Percentiles rank a stretch among this genome's conserved stretches.
Conservation (phyloP, 768 basidiomycete species). For the Lyophyllum shimeji region DNA sequence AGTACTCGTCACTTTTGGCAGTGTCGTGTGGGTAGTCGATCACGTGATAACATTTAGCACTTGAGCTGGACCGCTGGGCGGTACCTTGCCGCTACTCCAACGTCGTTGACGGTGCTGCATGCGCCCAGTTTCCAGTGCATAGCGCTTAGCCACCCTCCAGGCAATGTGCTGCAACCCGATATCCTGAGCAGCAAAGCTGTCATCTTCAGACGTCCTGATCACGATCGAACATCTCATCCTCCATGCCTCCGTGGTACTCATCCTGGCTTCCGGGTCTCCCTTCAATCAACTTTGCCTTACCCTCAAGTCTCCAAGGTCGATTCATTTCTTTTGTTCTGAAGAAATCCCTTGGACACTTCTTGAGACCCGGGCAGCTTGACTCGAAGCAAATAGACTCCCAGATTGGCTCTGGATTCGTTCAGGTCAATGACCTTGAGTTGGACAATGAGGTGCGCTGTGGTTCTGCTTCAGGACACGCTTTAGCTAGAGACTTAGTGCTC, state of each 20-base stretch:
- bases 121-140: background rate
- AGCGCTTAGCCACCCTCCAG: background rate
- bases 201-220: background rate
- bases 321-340: conserved; percentile 90
- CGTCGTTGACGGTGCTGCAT: no score
- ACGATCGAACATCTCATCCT: background rate
- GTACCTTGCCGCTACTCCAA: no score
- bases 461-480: conserved; percentile 3
- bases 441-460: conserved; percentile 61
- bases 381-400: conserved; percentile 86
- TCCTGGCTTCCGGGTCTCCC: conserved; percentile 66
- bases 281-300: conserved; percentile 61
- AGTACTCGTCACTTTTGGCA: no score
- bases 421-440: conserved; percentile 81
- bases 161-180: background rate
- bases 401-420: conserved; percentile 87
- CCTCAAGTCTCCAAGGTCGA: conserved; percentile 76
- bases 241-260: conserved; percentile 56
- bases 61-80: no score
- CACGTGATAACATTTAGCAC: no score
- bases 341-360: conserved; percentile 78
- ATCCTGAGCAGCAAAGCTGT: background rate
- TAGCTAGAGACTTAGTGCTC: conserved; percentile 12
- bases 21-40: no score
- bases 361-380: conserved; percentile 90